Evolutionary conservation across 1,284 basidiomycete species (phyloP).

Genomic region (Moesziomyces sp.): DNA sequence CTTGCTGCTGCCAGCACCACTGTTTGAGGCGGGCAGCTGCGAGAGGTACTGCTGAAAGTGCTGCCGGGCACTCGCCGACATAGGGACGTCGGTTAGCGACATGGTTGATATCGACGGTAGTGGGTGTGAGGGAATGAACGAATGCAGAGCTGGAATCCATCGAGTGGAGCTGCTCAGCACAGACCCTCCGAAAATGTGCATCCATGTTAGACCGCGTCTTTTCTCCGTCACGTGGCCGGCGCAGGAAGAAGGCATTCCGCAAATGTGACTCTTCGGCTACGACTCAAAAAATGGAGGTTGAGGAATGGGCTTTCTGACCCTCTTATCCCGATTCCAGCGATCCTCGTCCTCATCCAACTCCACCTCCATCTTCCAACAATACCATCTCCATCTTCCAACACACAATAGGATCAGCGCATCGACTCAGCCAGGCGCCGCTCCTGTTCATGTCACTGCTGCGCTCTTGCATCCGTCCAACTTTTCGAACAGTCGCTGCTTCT

Average conservation of each 20-base stretch:
- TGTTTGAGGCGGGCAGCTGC: constrained; percentile 6
- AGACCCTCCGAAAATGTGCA: not conserved
- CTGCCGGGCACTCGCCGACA: constrained; percentile 18
- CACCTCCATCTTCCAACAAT: not conserved
- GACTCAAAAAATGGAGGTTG: not conserved
- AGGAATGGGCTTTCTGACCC: too few relatives aligned
- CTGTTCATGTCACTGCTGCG: constrained; percentile 36
- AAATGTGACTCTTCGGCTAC: not conserved
- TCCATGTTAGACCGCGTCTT: constrained; percentile 1
- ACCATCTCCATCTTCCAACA: not conserved
- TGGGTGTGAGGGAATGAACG: not conserved
- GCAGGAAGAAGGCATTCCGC: constrained; percentile 1
- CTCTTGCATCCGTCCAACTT: constrained; percentile 16
- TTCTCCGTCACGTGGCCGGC: constrained; percentile 6
- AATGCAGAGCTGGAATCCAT: not conserved
- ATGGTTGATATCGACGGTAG: not conserved
- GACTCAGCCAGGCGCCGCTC: not conserved
- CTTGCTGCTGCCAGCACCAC: constrained; percentile 1
- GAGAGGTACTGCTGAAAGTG: constrained; percentile 34
- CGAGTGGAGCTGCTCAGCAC: constrained; percentile 15
- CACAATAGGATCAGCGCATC: not conserved
- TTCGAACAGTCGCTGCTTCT: constrained; percentile 10
- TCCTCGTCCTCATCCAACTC: not conserved
- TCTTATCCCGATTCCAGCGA: not conserved
- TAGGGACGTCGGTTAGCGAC: constrained; percentile 2